Evolutionary conservation across 495 filamentous ascomycete genomes (phyloP).

Genomic region (Annulohypoxylon nitens): DNA sequence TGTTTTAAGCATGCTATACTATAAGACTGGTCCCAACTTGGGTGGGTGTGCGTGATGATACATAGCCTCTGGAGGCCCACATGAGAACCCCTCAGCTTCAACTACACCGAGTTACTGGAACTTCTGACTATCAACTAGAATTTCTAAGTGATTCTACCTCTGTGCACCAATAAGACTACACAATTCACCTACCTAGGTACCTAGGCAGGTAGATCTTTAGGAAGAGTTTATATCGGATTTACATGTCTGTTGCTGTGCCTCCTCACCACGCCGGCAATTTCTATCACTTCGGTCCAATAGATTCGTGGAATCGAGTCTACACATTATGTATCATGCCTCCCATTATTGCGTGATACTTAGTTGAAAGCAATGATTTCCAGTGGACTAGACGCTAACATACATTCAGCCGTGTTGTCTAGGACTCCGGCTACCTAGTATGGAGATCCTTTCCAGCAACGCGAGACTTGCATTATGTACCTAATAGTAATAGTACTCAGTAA

Average conservation of each 20-base stretch:
- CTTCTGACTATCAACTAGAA: too few species aligned
- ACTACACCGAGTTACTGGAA: neutral
- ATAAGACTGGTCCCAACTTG: neutral
- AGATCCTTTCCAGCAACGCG: neutral
- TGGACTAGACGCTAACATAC: neutral
- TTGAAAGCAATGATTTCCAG: neutral
- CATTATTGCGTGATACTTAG: slow-evolving; percentile 4
- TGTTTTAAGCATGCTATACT: slow-evolving; percentile 4
- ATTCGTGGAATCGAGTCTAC: neutral
- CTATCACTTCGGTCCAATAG: neutral
- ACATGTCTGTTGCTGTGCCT: neutral
- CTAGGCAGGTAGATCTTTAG: neutral
- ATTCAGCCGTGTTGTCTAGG: neutral
- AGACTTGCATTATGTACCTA: neutral
- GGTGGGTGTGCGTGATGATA: neutral
- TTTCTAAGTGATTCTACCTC: neutral
- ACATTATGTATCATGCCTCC: neutral
- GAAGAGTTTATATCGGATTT: neutral
- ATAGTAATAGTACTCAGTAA: neutral
- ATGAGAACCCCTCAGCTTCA: neutral
- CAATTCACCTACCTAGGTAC: too few species aligned
- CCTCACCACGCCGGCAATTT: neutral
- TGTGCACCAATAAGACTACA: neutral
- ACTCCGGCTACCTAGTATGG: neutral
- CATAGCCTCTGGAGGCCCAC: neutral